A percentile compares a stretch with the other conserved stretches of the same genome.
phyloP scores from a whole-genome alignment of 331 rosid species.

The Cucumis variabilis region DNA sequence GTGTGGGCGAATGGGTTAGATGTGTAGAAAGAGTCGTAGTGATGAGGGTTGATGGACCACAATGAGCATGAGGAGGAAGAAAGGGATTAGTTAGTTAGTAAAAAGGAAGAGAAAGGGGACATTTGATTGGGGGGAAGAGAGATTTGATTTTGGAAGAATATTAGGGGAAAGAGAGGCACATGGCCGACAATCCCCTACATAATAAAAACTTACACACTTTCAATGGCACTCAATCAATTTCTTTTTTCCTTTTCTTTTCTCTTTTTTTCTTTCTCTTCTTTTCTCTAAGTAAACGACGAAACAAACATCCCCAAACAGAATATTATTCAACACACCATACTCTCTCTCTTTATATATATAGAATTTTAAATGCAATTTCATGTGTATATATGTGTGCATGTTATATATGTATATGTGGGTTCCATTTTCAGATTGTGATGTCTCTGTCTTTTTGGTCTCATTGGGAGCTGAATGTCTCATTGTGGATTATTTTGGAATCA shows the following conservation, averaged over 20 bases:
- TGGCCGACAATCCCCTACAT: conserved; percentile 15
- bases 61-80: no score
- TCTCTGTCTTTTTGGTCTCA: no score
- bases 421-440: no score
- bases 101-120: neutral
- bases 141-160: neutral
- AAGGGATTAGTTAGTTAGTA: neutral
- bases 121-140: neutral
- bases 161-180: neutral
- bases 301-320: neutral
- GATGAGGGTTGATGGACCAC: no score
- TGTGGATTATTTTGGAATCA: no score
- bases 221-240: conserved; percentile 7
- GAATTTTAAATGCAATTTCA: no score
- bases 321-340: neutral
- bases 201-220: neutral
- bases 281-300: neutral
- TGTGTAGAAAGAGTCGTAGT: no score
- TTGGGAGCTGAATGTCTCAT: no score
- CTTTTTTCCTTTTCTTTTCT: neutral
- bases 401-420: no score
- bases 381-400: no score
- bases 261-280: no score
- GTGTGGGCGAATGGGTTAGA: no score
- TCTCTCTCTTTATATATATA: neutral